Evolutionary conservation across 1,284 basidiomycete genomes (phyloP), one percentile per base, ranked within the genome.

Genomic region (Malassezia cuniculi): DNA sequence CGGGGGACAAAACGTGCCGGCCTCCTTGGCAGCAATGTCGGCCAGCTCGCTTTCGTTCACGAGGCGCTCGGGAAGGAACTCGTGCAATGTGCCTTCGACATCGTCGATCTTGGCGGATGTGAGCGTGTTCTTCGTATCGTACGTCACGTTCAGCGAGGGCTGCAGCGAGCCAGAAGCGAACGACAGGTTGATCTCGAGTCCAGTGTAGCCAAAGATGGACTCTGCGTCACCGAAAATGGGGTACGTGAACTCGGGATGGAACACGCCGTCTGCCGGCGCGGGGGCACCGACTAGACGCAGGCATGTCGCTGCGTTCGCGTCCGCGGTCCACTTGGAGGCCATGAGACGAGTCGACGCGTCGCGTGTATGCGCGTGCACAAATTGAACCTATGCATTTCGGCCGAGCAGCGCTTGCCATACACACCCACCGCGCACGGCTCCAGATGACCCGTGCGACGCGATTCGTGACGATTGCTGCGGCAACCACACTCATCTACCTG

Each of bases 181-280:
- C 50, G 78, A 75, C 32, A 94, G 73, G 81, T 81, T 61, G 31
- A 65, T 56, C n/a, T 40, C 28, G 7, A 63, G 47, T 24, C 39
- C 94, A 72, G 57, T 75, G 70, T 94, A 97, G 3, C 90, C 90
- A 68, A 90, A 97, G 54, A 97, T 81, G 69, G 81, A 89, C 71
- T 97, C 87, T 40, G 90, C 82, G 58, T 94, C 85, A 36, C 90
- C 90, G 64, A 81, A 95, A 67, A 61, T 61, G 9, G 58, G 58
- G 36, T 61, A 61, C n/a, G 58, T 61, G 39, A 64, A 61, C 8
- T 50, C 36, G 0, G 60, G 60, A 21, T 57, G 52, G 39, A 63
- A 63, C 1, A 50, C 35, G 1, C 38, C 36, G 16, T 53, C 49
- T 1, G 46, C 36, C 17, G 51, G 48, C 17, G 49, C 5, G 0